Evolutionary conservation across 148 eudicot genomes (phyloP), one percentile per base, ranked within the genome.

Genomic region (Limonium bicolor): DNA sequence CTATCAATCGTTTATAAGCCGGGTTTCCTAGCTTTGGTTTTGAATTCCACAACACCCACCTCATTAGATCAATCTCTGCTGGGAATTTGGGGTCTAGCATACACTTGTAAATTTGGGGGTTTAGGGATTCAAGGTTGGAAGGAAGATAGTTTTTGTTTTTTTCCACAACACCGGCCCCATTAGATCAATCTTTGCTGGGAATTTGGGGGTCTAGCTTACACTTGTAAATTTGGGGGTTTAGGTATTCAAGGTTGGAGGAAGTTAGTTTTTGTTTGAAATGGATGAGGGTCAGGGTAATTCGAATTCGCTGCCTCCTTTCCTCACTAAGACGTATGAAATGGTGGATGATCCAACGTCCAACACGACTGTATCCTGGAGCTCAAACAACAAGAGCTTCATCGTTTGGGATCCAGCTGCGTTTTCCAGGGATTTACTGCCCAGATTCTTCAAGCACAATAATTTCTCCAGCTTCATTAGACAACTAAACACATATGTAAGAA

Each of bases 401-500:
- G 95, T 86, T 15, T 74, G 77, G 95, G 63, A 72, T 51, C 83
- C 79, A 12, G 74, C 80, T 11, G 76, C 72, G 23, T 81, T 86
- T 40, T 54, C 95, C 3, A 66, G 81, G 47, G 67, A 55, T 36
- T 63, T 81, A 64, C 68, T 86, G 56, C 95, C 93, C 6, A 74
- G 63, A 53, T 86, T 66, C 77, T 86, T 86, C 56, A 86, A 86
- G 67, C 95, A 86, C 69, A 86, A 64, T 64, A 81, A 86, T 53
- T 86, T 86, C 68, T 81, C 95, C 29, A 86, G 95, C 66, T 86
- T 86, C 51, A 77, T 86, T 59, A 70, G 95, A 63, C 95, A 86
- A 62, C 65, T 86, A 38, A 86, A 86, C 56, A 86, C 93, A 38
- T 86, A 86, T 62, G 95, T 86, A 69, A 80, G 92, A 24, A 23